Base-by-base conservation (phyloP, 2,329 filamentous ascomycete genomes). In the Phaeoacremonium minimum region DNA sequence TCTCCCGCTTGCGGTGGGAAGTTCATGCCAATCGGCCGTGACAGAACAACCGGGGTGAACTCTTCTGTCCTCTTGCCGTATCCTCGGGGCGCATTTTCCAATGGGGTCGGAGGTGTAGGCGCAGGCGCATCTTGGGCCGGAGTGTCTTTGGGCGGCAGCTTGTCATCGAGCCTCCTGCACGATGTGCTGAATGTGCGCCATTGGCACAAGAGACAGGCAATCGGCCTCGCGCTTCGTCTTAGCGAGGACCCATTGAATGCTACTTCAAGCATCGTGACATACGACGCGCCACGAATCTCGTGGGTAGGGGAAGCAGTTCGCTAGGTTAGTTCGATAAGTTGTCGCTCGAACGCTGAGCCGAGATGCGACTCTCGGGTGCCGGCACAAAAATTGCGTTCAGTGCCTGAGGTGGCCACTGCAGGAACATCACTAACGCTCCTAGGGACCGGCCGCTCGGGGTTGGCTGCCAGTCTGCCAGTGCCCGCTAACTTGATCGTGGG, bases 21-120 rank as follows among this genome's bases (percentile, higher is more conserved):
- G 9, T 73, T 70, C 61, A 95, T 79, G 44, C 93, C 93, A 47
- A 98, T 91, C 12, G 93, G 91, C 26, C 87, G 80, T 28, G 70
- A 63, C 29, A 85, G 63, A 14, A 72, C 73, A 49, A 69, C 73
- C 5, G 80, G 80, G 8, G 67, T 75, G 51, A 83, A 84, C 18
- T 67, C 55, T 3, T 71, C 61, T 18, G 71, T 50, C 13, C 68
- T 66, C 55, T 71, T 73, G 49, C 80, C 80, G 46, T 80, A 80
- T 18, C 70, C 67, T 43, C 77, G 66, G 9, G 79, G 79, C 6
- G 77, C 79, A 42, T 77, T 61, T 47, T 73, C 75, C 26, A 80
- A 60, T 6, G 69, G 60, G 13, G 68, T 66, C 22, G 64, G 48
- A 33, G 70, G 46, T 28, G 48, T 37, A 18, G 34, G 36, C 26